Base-by-base conservation (phyloP, 2,329 filamentous ascomycete species). In the Fusarium poae region DNA sequence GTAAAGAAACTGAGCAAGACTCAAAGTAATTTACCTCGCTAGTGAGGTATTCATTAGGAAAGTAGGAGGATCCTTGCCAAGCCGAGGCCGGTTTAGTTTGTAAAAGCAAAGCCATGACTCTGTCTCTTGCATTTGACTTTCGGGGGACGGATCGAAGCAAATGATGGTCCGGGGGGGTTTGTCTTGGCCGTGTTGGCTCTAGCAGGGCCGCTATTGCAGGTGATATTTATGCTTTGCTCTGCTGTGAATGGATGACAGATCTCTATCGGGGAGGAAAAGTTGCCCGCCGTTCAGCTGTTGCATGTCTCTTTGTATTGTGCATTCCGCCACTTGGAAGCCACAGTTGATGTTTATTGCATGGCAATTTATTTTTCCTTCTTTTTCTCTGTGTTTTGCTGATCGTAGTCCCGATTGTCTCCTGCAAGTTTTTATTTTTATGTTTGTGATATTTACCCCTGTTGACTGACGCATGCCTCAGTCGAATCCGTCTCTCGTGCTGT, bases 391-490 rank as follows among this genome's bases (percentile, higher is more conserved):
- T 35, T 15, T 18, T 34, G 4, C 18, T 57, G 3, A 43, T 27
- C 27, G 23, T 27, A 27, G 39, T 46, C 50, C 10, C 29, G 57
- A 62, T 42, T 50, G 27, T 40, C 53, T 54, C 25, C 49, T 61
- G 45, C 65, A 39, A 46, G 39, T 30, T 32, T 32, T 16, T 3
- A 8, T 39, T 27, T 37, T 40, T 44, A 11, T n/a, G 20, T 35
- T n/a, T 43, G 35, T 37, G 18, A 37, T n/a, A 13, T 4, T 6
- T 6, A 45, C 45, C 49, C 48, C 58, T 50, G 34, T 45, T 49
- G 72, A 34, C 32, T 39, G 21, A 60, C 72, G 70, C 70, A 69
- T 66, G 71, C 69, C 62, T 74, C 68, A 74, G 64, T 69, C 61
- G 57, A 65, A 65, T 40, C 27, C 27, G 27, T 27, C 7, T 45